Conservation (phyloP, 2,329 filamentous ascomycete species). For the Hymenotorrendiella dingleyae region DNA sequence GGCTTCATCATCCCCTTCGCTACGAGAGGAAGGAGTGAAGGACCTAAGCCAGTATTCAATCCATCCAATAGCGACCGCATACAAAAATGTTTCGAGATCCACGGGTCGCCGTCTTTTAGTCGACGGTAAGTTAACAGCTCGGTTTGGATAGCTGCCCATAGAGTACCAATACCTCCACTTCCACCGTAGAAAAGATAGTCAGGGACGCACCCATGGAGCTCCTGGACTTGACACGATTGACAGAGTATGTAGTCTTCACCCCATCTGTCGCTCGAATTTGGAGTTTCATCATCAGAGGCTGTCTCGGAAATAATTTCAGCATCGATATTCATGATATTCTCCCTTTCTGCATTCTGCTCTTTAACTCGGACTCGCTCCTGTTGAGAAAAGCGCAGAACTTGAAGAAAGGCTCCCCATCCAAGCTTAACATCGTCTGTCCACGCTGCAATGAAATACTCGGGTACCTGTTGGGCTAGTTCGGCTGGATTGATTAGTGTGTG, state of each 20-base stretch:
- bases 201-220: neutral
- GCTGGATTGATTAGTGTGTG: no score
- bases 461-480: no score
- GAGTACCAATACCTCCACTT: constrained; percentile 12
- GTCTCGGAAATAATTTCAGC: no score
- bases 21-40: neutral
- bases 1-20: constrained; percentile 6
- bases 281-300: no score
- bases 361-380: no score
- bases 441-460: no score
- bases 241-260: neutral
- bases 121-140: constrained; percentile 35
- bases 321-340: no score
- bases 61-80: constrained; percentile 3
- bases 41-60: neutral
- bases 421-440: no score
- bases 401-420: no score
- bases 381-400: no score
- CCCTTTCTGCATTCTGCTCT: no score
- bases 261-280: no score
- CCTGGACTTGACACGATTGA: neutral
- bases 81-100: constrained; percentile 16
- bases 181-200: constrained; percentile 9
- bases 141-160: constrained; percentile 35
- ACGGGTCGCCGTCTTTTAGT: constrained; percentile 21